phyloP scores from a whole-genome alignment of 768 basidiomycete genomes.

The Epithele typhae region DNA sequence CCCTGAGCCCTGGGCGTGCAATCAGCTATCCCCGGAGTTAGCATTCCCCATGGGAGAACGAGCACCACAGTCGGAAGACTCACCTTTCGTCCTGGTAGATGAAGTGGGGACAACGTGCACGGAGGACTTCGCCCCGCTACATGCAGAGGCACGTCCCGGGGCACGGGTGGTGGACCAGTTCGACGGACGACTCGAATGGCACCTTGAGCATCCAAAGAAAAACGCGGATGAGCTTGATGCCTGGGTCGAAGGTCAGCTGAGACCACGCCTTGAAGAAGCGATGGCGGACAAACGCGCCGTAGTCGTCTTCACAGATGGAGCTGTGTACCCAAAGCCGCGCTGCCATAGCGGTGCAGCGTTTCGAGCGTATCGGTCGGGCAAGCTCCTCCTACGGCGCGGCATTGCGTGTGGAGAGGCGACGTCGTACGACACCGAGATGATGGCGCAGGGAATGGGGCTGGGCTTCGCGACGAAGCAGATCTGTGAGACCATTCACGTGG shows the following conservation, averaged over 20 bases:
- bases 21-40: background rate
- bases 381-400: background rate
- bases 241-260: background rate
- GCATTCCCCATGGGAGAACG: constrained; percentile 1
- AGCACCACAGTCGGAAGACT: too few species aligned
- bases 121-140: constrained; percentile 2
- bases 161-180: background rate
- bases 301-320: background rate
- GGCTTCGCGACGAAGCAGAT: background rate
- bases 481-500: constrained; percentile 3
- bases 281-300: background rate
- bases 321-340: background rate
- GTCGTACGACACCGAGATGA: constrained; percentile 3
- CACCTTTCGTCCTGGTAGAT: too few species aligned
- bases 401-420: background rate
- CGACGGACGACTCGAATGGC: background rate
- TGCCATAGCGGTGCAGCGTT: background rate
- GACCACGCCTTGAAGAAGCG: background rate
- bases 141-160: constrained; percentile 1
- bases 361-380: background rate
- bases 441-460: constrained; percentile 2
- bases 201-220: constrained; percentile 1
- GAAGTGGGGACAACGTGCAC: too few species aligned
- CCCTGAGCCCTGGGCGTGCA: background rate
- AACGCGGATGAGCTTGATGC: background rate